These are phyloP conservation scores for Komagataella populi DNA, from an alignment of 805 yeast species.

Conservation along the genomic window DNA sequence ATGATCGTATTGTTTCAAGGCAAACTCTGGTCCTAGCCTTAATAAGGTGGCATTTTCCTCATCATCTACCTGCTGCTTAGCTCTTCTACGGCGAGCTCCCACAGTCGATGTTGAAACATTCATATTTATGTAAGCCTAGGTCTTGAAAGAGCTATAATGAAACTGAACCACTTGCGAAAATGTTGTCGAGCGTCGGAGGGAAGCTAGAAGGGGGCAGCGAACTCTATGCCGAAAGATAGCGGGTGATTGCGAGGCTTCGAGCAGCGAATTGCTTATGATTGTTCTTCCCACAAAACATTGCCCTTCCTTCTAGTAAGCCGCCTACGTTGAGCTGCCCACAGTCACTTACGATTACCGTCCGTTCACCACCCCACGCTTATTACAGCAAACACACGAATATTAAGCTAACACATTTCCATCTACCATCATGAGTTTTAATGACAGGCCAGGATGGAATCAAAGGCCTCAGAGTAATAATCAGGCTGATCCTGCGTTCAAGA, in stretches of 20 bases:
- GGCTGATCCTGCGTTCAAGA: not conserved
- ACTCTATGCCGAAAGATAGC: not conserved
- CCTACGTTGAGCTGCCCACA: not conserved
- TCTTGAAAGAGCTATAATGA: not conserved
- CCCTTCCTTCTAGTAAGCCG: not conserved
- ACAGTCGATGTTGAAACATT: conserved; percentile 82
- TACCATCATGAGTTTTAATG: not conserved
- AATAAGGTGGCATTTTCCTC: conserved; percentile 87
- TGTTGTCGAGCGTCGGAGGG: not conserved
- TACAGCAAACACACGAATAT: not conserved
- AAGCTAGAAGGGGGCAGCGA: not conserved
- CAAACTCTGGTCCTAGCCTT: conserved; percentile 89
- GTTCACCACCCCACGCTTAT: not conserved
- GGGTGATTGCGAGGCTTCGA: not conserved
- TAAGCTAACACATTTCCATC: not conserved
- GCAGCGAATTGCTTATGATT: not conserved
- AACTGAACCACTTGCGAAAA: not conserved
- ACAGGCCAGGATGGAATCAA: not conserved
- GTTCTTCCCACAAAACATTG: not conserved
- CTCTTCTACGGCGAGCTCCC: conserved; percentile 69
- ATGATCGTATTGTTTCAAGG: conserved; percentile 64
- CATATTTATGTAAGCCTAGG: conserved; percentile 26
- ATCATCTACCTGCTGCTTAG: conserved; percentile 53
- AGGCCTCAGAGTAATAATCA: not conserved
- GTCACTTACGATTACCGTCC: not conserved